Evolutionary conservation across 1,284 basidiomycete species (phyloP), one percentile per base, ranked within the genome.

Genomic region (Thelephora terrestris): DNA sequence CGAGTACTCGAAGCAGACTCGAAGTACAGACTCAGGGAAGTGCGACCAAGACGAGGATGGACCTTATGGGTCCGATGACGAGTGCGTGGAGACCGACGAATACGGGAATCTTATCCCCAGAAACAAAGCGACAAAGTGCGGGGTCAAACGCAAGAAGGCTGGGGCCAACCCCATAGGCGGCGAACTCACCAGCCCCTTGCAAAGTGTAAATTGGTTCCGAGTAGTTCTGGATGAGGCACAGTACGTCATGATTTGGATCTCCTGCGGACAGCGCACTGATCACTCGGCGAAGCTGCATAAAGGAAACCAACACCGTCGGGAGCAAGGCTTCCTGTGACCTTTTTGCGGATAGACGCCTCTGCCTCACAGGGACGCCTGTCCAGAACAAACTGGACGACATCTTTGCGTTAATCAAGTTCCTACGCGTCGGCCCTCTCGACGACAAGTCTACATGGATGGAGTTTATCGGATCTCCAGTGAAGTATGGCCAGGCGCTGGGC

Each of bases 361-460:
- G 91, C 61, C 73, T 99, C 36, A 97, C 95, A 7, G 96, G 96
- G 52, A 99, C 96, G 6, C 96, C 96, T 0, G 91, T 99, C 39
- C 96, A 99, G 70, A 99, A 99, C 74, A 94, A 94, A 63, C 79
- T 99, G 50, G 95, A 99, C 66, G 96, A 99, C 61, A 85, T 99
- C 43, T 99, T 86, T 66, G 93, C 96, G 1, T 74, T 99, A 49
- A 83, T 99, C 74, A 94, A 93, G 65, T 99, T 99, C 69, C 71
- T 99, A 43, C 88, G 94, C 7, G 68, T 99, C 49, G 77, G 83
- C 36, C 96, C 96, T 0, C 87, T 99, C 58, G 88, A 95, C 57
- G 92, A 98, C 64, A 94, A 95, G 65, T 81, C 79, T 43, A 68
- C 85, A 7, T 99, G 96, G 92, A 94, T 85, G 47, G 86, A 93